Conservation (phyloP, 2,329 filamentous ascomycete species). For the Clonostachys byssicola region DNA sequence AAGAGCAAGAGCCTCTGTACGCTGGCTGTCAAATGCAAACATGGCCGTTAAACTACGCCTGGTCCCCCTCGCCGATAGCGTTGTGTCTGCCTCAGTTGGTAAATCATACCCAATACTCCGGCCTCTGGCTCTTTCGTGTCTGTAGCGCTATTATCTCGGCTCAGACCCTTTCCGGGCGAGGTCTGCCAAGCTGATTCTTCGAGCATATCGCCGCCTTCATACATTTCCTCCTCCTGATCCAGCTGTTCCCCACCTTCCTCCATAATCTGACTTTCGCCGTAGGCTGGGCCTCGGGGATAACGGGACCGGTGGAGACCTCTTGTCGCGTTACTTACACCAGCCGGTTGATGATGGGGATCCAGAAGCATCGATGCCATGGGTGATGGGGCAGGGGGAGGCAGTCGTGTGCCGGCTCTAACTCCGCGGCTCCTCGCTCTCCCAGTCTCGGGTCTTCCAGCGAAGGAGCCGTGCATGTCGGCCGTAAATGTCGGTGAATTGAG, state of each 20-base stretch:
- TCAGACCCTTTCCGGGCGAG: conserved; percentile 44
- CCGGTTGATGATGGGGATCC: conserved; percentile 69
- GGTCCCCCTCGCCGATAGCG: conserved; percentile 37
- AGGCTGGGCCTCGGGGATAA: conserved; percentile 37
- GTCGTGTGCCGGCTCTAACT: conserved; percentile 16
- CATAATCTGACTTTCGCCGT: conserved; percentile 44
- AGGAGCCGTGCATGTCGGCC: conserved; percentile 50
- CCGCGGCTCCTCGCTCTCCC: conserved; percentile 39
- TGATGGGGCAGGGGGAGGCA: conserved; percentile 19
- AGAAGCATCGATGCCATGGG: conserved; percentile 4
- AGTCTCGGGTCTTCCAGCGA: conserved; percentile 31
- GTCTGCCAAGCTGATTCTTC: conserved; percentile 60
- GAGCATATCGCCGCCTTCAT: conserved; percentile 43
- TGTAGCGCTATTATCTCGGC: conserved; percentile 45
- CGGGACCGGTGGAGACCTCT: conserved; percentile 43
- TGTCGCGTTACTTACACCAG: conserved; percentile 35
- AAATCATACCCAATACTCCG: conserved; percentile 53
- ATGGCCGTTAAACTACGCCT: conserved; percentile 18
- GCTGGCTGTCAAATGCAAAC: neutral
- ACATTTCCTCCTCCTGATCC: conserved; percentile 39
- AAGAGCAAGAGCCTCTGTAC: neutral
- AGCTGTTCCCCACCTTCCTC: conserved; percentile 50
- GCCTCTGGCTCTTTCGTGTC: conserved; percentile 41
- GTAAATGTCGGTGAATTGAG: conserved; percentile 59
- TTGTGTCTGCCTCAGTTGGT: conserved; percentile 55